Evolutionary conservation across 352 stramenopile genomes (phyloP), one percentile per base, ranked within the genome.

Genomic region (Nothophytophthora sp.): DNA sequence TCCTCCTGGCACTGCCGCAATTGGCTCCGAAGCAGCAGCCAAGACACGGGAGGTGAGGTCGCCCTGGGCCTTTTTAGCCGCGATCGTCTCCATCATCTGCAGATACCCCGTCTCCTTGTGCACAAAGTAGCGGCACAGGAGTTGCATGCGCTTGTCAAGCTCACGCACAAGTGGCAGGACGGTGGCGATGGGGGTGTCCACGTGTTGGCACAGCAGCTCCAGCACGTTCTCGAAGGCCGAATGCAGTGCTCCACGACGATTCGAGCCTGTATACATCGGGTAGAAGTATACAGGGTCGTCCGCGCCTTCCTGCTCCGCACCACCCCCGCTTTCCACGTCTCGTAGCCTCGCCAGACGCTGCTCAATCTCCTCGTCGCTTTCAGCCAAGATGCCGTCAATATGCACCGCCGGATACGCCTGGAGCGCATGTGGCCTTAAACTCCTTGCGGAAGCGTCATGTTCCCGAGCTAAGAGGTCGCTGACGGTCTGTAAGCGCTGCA

Each of bases 141-240:
- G 52, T 18, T 57, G 30, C 34, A 85, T 53, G 15, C 62, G 56
- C n/a, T 30, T 50, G 45, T 82, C 74, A 5, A 85, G 54, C 5
- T 64, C 35, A 12, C 38, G 19, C 16, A 70, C 41, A 28, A 52
- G 50, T 1, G 30, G 43, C 16, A 90, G 35, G 18, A 90, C 68
- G 4, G 60, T 40, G 3, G 49, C 61, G 16, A 89, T 81, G 3
- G 81, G 67, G 9, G 55, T 42, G 43, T 89, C 67, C 15, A 90
- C 70, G 64, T 92, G 86, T 40, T 78, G 66, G 35, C 65, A 79
- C 27, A 92, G 37, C 24, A 89, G 32, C 46, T 80, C 67, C n/a
- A 92, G 47, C 30, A 85, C 59, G 39, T 72, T 60, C 58, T 90
- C 79, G 35, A 78, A 87, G 16, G 67, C 71, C 23, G 70, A 49